Evolutionary conservation across 164 flowering plant genomes (phyloP).

Genomic region (Kingdonia uniflora): DNA sequence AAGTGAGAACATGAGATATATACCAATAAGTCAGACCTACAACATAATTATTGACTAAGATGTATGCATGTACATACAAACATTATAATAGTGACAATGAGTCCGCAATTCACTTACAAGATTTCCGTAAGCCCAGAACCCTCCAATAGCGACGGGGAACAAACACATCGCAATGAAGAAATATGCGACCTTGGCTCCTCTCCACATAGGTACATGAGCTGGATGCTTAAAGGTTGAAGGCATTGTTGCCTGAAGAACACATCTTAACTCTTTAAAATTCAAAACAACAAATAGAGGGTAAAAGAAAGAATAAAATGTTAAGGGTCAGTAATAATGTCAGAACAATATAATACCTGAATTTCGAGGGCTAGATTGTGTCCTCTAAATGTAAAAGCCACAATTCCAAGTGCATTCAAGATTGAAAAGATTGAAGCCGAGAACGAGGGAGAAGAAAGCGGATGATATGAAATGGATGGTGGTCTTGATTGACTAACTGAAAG

Average conservation of each 20-base stretch:
- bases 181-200: slow-evolving; percentile 96
- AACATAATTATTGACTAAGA: too few species aligned
- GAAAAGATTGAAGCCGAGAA: slow-evolving; percentile 53
- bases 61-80: background rate
- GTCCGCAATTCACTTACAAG: slow-evolving; percentile 42
- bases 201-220: slow-evolving; percentile 99
- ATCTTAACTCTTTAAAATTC: background rate
- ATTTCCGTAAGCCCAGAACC: slow-evolving; percentile 97
- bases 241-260: slow-evolving; percentile 72
- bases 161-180: slow-evolving; percentile 87
- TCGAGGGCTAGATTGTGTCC: slow-evolving; percentile 95
- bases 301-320: background rate
- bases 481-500: slow-evolving; percentile 89
- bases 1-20: too few species aligned
- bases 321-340: background rate
- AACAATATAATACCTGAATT: slow-evolving; percentile 58
- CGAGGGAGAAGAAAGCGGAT: slow-evolving; percentile 62
- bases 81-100: background rate
- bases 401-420: slow-evolving; percentile 84
- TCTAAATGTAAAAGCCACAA: slow-evolving; percentile 86
- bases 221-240: slow-evolving; percentile 98
- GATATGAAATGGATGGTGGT: slow-evolving; percentile 72
- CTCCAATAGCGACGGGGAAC: slow-evolving; percentile 93
- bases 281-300: background rate
- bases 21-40: too few species aligned